These are phyloP conservation scores for Eucalyptus brandiana DNA, from an alignment of 345 rosid species.

Conservation along the genomic window DNA sequence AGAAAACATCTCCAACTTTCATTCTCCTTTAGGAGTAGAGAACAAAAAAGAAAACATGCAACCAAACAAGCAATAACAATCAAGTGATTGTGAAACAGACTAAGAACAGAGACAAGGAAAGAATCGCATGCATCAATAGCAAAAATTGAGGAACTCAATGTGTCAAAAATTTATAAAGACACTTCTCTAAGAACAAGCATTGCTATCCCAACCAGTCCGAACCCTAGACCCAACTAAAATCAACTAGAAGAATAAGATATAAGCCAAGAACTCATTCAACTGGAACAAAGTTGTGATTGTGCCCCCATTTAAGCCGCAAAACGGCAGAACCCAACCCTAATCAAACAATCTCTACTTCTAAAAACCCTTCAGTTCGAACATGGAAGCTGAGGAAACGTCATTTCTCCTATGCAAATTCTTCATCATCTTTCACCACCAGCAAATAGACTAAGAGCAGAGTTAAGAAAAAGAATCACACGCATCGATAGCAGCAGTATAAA, in stretches of 20 bases:
- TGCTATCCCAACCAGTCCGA: neutral
- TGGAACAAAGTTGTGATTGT: neutral
- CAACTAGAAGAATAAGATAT: neutral
- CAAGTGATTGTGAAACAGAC: slow-evolving; percentile 2
- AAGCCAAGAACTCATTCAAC: neutral
- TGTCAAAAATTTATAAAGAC: too few species aligned
- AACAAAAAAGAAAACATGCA: too few species aligned
- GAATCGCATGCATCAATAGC: neutral
- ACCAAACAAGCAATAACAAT: too few species aligned
- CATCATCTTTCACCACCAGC: neutral
- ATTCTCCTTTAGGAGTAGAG: too few species aligned
- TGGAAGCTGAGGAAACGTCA: neutral
- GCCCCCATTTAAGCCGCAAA: neutral
- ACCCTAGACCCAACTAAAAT: neutral
- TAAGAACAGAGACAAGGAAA: neutral
- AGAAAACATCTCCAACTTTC: too few species aligned
- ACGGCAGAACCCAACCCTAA: neutral
- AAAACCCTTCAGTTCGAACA: neutral
- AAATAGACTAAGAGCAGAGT: neutral
- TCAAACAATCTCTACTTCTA: neutral
- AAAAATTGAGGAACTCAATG: neutral
- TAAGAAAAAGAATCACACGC: neutral
- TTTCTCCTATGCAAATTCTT: neutral
- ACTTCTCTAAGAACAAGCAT: neutral
- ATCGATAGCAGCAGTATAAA: neutral